phyloP scores from a whole-genome alignment of 2,329 filamentous ascomycete genomes.

The Domatiomyces globalis region DNA sequence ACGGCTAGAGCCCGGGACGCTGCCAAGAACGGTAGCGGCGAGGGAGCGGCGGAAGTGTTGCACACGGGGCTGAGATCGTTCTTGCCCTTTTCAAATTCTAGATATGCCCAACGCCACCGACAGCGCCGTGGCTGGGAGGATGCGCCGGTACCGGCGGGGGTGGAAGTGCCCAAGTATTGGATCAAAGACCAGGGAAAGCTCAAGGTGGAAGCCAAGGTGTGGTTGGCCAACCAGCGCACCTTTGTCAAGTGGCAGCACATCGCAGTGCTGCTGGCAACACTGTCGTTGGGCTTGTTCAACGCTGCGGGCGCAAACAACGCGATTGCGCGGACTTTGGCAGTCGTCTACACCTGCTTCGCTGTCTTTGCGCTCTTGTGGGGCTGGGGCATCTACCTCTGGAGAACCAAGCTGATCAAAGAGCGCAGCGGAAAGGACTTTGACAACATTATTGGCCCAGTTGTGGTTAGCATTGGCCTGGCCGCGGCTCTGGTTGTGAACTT shows the following conservation, averaged over 20 bases:
- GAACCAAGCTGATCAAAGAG: slow-evolving; percentile 65
- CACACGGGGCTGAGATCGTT: slow-evolving; percentile 51
- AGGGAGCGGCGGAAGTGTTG: slow-evolving; percentile 27
- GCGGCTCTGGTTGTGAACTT: slow-evolving; percentile 76
- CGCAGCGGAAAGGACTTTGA: slow-evolving; percentile 89
- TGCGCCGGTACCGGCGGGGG: slow-evolving; percentile 61
- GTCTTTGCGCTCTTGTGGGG: slow-evolving; percentile 78
- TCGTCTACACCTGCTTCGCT: slow-evolving; percentile 69
- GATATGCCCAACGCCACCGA: slow-evolving; percentile 48
- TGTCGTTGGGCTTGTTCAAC: slow-evolving; percentile 77
- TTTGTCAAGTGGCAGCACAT: slow-evolving; percentile 99
- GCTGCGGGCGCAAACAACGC: slow-evolving; percentile 61
- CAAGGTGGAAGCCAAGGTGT: slow-evolving; percentile 92
- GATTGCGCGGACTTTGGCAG: slow-evolving; percentile 64
- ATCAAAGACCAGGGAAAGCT: slow-evolving; percentile 90
- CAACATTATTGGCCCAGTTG: slow-evolving; percentile 67
- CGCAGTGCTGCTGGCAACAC: slow-evolving; percentile 65
- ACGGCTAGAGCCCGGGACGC: not conserved
- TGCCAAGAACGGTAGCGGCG: slow-evolving; percentile 3
- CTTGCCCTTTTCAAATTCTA: slow-evolving; percentile 71
- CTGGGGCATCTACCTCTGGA: slow-evolving; percentile 63
- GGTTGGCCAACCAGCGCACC: slow-evolving; percentile 95
- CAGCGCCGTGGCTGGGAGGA: slow-evolving; percentile 23
- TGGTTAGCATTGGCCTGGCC: slow-evolving; percentile 67
- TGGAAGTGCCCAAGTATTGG: slow-evolving; percentile 71